These are phyloP conservation scores for Phytophthora colocasiae DNA, from an alignment of 352 stramenopile genomes.

Conservation along the genomic window DNA sequence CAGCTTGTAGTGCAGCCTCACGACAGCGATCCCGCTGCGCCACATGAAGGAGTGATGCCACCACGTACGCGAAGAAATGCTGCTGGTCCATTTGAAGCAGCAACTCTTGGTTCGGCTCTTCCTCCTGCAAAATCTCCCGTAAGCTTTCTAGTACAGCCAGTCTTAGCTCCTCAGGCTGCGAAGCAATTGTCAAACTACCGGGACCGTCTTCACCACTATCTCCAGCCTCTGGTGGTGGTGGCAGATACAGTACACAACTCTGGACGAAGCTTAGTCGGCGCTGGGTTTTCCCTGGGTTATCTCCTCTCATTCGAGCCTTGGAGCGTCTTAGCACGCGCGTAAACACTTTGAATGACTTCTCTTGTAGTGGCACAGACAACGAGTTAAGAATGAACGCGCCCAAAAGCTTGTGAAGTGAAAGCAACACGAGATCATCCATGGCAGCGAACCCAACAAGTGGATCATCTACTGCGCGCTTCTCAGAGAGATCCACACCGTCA, in stretches of 20 bases:
- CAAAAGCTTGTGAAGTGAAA: conserved; percentile 70
- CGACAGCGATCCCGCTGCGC: conserved; percentile 59
- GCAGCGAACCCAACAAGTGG: conserved; percentile 30
- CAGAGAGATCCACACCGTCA: conserved; percentile 18
- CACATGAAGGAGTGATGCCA: conserved; percentile 69
- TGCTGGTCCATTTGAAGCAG: conserved; percentile 44
- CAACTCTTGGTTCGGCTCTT: conserved; percentile 14
- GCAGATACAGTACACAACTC: conserved; percentile 68
- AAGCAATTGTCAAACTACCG: conserved; percentile 20
- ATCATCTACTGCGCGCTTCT: conserved; percentile 5
- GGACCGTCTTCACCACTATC: conserved; percentile 17
- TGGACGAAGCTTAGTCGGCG: conserved; percentile 52
- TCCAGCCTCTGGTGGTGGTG: conserved; percentile 40
- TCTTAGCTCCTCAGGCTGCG: conserved; percentile 70
- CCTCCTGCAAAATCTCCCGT: conserved; percentile 37
- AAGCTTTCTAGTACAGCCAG: conserved; percentile 58
- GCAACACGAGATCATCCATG: conserved; percentile 74
- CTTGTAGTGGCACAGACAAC: conserved; percentile 26
- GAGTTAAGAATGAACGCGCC: conserved; percentile 34
- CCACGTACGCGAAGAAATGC: conserved; percentile 77
- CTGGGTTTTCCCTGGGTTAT: conserved; percentile 19
- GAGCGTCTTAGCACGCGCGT: conserved; percentile 41
- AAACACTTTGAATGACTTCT: conserved; percentile 35
- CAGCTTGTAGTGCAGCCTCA: conserved; percentile 41
- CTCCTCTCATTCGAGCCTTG: conserved; percentile 33